Conservation (phyloP, 1,284 basidiomycete genomes). For the Boletus putidus region DNA sequence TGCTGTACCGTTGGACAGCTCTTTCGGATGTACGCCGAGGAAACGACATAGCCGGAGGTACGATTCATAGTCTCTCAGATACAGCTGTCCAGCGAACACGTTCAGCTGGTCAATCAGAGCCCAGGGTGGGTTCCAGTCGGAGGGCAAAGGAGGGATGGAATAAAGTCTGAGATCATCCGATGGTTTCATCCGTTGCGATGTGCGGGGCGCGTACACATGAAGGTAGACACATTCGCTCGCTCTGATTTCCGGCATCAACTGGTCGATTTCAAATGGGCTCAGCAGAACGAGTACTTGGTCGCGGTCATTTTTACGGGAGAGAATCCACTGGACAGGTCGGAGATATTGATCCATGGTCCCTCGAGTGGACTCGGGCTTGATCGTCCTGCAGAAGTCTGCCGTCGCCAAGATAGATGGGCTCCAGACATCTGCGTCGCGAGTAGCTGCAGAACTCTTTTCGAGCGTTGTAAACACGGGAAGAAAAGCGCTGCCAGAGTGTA, state of each 20-base stretch:
- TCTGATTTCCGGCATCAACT: conserved; percentile 42
- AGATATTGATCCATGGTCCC: conserved; percentile 33
- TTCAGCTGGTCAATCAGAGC: conserved; percentile 13
- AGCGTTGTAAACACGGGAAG: conserved; percentile 12
- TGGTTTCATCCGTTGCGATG: too few species aligned
- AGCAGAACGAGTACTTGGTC: conserved; percentile 36
- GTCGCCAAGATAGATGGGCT: conserved; percentile 26
- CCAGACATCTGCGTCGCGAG: conserved; percentile 13
- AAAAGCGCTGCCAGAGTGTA: conserved; percentile 11
- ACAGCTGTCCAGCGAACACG: conserved; percentile 38
- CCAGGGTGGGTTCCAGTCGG: background rate
- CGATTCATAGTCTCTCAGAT: background rate
- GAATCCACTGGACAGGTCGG: conserved; percentile 45
- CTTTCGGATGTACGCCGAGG: too few species aligned
- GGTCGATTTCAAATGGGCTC: conserved; percentile 47
- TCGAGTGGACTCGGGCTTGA: background rate
- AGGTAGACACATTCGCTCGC: too few species aligned
- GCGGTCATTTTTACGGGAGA: conserved; percentile 23
- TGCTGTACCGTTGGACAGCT: background rate
- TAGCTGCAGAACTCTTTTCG: background rate
- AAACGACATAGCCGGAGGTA: too few species aligned
- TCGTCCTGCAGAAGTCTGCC: too few species aligned
- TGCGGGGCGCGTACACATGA: too few species aligned
- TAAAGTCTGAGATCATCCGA: conserved; percentile 42
- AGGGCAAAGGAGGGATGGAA: conserved; percentile 31